phyloP scores from a whole-genome alignment of 2,329 filamentous ascomycete genomes.

The Nemania abortiva region DNA sequence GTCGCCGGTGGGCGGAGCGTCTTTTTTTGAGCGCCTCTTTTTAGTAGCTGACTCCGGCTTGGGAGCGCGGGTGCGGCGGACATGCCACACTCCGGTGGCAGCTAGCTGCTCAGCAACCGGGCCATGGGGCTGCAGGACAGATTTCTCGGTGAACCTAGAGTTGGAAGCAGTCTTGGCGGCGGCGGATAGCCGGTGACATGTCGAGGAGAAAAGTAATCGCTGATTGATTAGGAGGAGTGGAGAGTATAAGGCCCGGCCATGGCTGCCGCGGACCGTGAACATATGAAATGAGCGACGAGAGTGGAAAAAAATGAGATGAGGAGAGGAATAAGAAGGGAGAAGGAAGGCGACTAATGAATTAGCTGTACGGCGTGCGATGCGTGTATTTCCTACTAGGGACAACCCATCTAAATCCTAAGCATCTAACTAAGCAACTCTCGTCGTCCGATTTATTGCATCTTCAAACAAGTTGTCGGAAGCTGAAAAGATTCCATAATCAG shows the following conservation, averaged over 20 bases:
- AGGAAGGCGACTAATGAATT: neutral
- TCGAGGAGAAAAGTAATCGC: conserved; percentile 24
- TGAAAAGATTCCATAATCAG: no score
- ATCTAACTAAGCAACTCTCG: no score
- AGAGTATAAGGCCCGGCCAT: conserved; percentile 43
- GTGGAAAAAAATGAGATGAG: neutral
- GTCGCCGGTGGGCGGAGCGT: conserved; percentile 46
- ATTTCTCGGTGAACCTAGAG: conserved; percentile 25
- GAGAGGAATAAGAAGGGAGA: neutral
- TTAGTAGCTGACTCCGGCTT: neutral
- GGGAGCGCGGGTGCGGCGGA: neutral
- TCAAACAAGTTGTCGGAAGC: no score
- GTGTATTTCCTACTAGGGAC: neutral
- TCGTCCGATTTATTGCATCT: no score
- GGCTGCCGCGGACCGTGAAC: conserved; percentile 42
- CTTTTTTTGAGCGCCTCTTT: neutral
- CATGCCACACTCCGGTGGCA: conserved; percentile 41
- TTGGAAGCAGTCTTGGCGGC: neutral
- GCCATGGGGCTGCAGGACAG: conserved; percentile 15
- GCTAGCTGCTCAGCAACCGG: conserved; percentile 43
- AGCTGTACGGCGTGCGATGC: neutral
- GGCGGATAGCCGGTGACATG: conserved; percentile 25
- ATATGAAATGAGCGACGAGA: conserved; percentile 43
- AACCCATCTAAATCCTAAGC: no score
- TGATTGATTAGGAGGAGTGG: conserved; percentile 29